Evolutionary conservation across 108 stramenopile genomes (phyloP).

Genomic region (Parmales sp.): DNA sequence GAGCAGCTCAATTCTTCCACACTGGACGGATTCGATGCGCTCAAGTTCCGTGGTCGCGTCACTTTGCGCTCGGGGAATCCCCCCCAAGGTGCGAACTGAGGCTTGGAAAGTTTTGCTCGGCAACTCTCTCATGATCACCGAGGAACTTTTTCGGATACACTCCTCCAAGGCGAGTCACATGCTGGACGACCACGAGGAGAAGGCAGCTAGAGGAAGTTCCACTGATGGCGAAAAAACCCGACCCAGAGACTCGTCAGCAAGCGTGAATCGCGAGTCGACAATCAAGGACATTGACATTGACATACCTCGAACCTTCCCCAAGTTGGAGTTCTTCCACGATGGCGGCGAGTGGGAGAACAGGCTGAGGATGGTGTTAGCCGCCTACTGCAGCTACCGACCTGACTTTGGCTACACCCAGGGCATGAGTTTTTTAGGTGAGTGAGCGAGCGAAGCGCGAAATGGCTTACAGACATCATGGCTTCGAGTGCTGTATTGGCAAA

Average conservation of each 20-base stretch:
- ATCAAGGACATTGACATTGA: neutral
- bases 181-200: neutral
- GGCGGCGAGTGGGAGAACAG: constrained; percentile 8
- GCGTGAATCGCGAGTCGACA: neutral
- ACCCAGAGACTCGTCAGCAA: neutral
- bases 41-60: too few relatives aligned
- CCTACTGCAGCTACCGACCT: constrained; percentile 8
- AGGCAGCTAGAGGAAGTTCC: neutral
- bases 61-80: neutral
- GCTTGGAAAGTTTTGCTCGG: neutral
- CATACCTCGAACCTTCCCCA: constrained; percentile 3
- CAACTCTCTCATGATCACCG: neutral
- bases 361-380: neutral
- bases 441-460: too few relatives aligned
- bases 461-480: neutral
- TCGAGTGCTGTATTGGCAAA: too few relatives aligned
- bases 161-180: neutral
- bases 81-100: neutral
- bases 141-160: neutral
- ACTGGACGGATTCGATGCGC: too few relatives aligned
- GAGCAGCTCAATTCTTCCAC: too few relatives aligned
- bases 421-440: too few relatives aligned
- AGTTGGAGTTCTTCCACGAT: neutral
- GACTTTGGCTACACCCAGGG: constrained; percentile 8
- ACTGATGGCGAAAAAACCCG: neutral